These are phyloP conservation scores for Cenchrus purpureus DNA, from an alignment of 176 grass and related monocot species.

Conservation along the genomic window DNA sequence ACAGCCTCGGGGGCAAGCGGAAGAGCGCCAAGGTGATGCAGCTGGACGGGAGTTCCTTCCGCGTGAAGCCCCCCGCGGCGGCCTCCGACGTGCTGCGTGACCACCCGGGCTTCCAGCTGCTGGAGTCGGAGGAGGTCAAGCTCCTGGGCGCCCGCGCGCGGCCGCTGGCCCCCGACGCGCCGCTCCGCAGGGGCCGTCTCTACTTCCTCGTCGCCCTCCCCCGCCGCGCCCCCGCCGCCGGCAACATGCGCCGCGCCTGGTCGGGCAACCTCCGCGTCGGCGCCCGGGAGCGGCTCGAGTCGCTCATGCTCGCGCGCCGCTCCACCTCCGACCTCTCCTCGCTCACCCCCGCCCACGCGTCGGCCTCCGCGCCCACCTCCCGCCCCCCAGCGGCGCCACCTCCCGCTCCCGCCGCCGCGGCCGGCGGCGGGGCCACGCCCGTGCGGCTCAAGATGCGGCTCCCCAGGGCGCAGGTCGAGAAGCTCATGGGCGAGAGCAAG, in stretches of 20 bases:
- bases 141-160: slow-evolving; percentile 60
- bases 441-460: slow-evolving; percentile 69
- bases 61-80: slow-evolving; percentile 63
- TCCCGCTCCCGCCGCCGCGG: neutral
- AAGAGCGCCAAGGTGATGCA: slow-evolving; percentile 90
- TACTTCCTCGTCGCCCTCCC: slow-evolving; percentile 89
- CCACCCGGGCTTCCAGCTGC: slow-evolving; percentile 68
- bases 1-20: slow-evolving; percentile 75
- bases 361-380: slow-evolving; percentile 49
- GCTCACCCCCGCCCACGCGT: slow-evolving; percentile 23
- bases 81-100: slow-evolving; percentile 68
- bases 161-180: slow-evolving; percentile 53
- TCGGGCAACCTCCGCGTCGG: slow-evolving; percentile 73
- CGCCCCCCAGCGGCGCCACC: neutral
- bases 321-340: slow-evolving; percentile 79
- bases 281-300: slow-evolving; percentile 84
- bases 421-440: slow-evolving; percentile 16
- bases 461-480: slow-evolving; percentile 69
- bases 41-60: slow-evolving; percentile 80
- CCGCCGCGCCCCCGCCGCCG: slow-evolving; percentile 35
- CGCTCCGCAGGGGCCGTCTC: slow-evolving; percentile 58
- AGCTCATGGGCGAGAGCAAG: slow-evolving; percentile 70
- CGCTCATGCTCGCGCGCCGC: slow-evolving; percentile 75
- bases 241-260: slow-evolving; percentile 57
- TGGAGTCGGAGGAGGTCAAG: slow-evolving; percentile 82